phyloP scores from a whole-genome alignment of 2,329 filamentous ascomycete species.

The Diplodia intermedia region DNA sequence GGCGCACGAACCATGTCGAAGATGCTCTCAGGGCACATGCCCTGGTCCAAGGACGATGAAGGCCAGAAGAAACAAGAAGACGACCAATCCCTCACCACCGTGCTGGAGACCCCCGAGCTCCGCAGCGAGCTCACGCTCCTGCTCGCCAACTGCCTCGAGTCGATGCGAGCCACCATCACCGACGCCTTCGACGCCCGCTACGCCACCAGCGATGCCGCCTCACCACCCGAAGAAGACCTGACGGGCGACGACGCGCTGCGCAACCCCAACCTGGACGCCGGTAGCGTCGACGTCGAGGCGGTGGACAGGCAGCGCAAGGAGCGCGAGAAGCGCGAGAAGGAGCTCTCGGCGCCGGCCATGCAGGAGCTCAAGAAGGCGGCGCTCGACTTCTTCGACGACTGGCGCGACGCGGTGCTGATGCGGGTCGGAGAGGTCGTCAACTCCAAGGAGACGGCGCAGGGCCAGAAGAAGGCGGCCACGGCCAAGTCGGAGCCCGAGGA shows the following conservation, averaged over 20 bases:
- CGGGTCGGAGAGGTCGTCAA: slow-evolving; percentile 72
- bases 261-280: slow-evolving; percentile 34
- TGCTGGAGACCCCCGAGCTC: slow-evolving; percentile 52
- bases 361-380: slow-evolving; percentile 73
- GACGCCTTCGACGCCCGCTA: slow-evolving; percentile 46
- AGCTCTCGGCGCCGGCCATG: slow-evolving; percentile 59
- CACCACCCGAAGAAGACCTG: slow-evolving; percentile 40
- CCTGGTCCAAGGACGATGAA: slow-evolving; percentile 24
- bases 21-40: slow-evolving; percentile 27
- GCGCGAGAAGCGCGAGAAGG: slow-evolving; percentile 53
- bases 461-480: slow-evolving; percentile 42
- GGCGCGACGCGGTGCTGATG: slow-evolving; percentile 73
- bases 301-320: slow-evolving; percentile 39
- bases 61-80: slow-evolving; percentile 5
- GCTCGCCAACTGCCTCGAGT: slow-evolving; percentile 54
- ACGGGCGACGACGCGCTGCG: slow-evolving; percentile 39
- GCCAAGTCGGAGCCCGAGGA: slow-evolving; percentile 32
- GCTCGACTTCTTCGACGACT: slow-evolving; percentile 77
- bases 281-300: slow-evolving; percentile 36
- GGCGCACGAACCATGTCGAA: slow-evolving; percentile 8
- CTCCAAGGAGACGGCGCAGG: slow-evolving; percentile 42
- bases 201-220: slow-evolving; percentile 36
- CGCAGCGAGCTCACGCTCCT: slow-evolving; percentile 55
- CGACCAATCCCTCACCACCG: slow-evolving; percentile 33
- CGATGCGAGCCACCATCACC: slow-evolving; percentile 51